Conservation (phyloP, 2,329 filamentous ascomycete genomes). For the Penicillium sp. region DNA sequence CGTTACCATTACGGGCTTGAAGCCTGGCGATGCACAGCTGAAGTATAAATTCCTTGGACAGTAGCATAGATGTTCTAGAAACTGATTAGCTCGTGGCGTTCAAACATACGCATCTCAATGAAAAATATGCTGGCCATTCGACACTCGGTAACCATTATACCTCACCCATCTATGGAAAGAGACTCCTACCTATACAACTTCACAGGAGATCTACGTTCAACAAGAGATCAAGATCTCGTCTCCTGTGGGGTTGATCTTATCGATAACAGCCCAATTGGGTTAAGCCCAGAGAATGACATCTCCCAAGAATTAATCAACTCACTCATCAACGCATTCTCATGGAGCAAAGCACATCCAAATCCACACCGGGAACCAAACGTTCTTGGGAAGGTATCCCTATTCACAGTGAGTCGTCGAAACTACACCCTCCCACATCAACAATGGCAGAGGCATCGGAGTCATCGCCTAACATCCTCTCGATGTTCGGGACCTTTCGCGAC, state of each 20-base stretch:
- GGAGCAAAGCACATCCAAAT: background rate
- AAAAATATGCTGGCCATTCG: background rate
- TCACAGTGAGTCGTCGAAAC: slow-evolving; percentile 17
- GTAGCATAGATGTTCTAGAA: slow-evolving; percentile 5
- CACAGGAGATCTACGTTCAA: background rate
- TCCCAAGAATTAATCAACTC: slow-evolving; percentile 6
- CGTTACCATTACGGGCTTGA: slow-evolving; percentile 34
- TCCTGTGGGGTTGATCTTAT: slow-evolving; percentile 15
- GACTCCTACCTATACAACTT: no score
- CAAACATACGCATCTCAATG: background rate
- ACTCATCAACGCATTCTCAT: background rate
- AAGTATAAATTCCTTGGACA: slow-evolving; percentile 37
- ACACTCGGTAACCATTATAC: no score
- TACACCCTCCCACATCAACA: slow-evolving; percentile 14
- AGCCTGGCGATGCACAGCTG: slow-evolving; percentile 24
- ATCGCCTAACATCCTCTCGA: slow-evolving; percentile 55
- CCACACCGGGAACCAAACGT: slow-evolving; percentile 44
- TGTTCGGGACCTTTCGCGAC: slow-evolving; percentile 85
- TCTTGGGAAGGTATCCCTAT: slow-evolving; percentile 44
- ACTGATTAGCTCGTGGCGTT: background rate
- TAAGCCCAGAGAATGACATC: slow-evolving; percentile 22
- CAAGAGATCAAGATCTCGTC: background rate
- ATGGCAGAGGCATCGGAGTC: slow-evolving; percentile 8
- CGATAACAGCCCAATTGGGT: slow-evolving; percentile 21
- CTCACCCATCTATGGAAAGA: no score